These are phyloP conservation scores for Citeromyces hawaiiensis DNA, from an alignment of 1,139 yeast species.

Conservation along the genomic window DNA sequence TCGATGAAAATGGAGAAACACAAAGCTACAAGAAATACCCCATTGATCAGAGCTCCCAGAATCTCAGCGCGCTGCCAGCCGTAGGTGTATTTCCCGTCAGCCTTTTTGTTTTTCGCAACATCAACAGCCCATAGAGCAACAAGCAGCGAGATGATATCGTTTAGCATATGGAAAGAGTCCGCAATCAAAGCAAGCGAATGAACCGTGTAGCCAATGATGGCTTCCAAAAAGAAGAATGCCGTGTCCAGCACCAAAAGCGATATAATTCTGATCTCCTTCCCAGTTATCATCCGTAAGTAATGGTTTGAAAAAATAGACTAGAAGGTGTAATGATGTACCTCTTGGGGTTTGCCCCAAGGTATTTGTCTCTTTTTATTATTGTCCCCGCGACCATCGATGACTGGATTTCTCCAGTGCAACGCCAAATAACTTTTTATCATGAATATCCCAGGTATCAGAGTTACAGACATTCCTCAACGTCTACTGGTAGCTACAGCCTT, in stretches of 20 bases:
- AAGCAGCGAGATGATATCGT: conserved; percentile 78
- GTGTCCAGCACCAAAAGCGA: conserved; percentile 69
- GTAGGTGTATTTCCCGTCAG: conserved; percentile 81
- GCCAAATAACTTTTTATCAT: too few species aligned
- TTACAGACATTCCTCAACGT: too few species aligned
- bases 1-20: conserved; percentile 89
- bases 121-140: conserved; percentile 96
- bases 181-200: conserved; percentile 90
- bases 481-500: too few species aligned
- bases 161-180: conserved; percentile 95
- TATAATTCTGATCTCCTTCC: conserved; percentile 62
- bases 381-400: too few species aligned
- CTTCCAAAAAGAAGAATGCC: conserved; percentile 73
- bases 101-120: conserved; percentile 71
- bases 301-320: background rate
- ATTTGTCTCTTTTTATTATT: too few species aligned
- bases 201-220: conserved; percentile 75
- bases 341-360: too few species aligned
- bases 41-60: conserved; percentile 85
- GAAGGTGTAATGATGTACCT: too few species aligned
- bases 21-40: conserved; percentile 82
- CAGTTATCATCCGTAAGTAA: conserved; percentile 1
- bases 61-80: conserved; percentile 98
- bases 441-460: too few species aligned
- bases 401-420: too few species aligned